Evolutionary conservation across 2,329 filamentous ascomycete species (phyloP).

Genomic region (Apiospora pterosperma): DNA sequence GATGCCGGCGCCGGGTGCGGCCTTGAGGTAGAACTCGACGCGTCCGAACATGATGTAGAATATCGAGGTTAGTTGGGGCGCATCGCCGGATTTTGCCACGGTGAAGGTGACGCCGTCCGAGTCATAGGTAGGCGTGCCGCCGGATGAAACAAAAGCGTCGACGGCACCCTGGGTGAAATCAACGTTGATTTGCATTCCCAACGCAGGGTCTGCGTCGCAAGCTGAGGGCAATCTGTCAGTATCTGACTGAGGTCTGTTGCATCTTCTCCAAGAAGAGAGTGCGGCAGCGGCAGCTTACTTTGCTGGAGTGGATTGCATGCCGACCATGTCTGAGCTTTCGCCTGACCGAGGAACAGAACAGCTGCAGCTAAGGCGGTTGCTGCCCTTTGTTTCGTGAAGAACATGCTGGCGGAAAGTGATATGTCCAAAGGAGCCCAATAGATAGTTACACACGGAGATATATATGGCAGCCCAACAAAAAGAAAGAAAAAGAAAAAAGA

Average conservation of each 20-base stretch:
- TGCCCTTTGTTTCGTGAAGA: conserved; percentile 4
- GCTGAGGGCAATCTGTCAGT: conserved; percentile 32
- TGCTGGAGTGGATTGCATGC: conserved; percentile 1
- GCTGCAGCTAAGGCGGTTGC: not conserved
- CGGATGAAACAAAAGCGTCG: conserved; percentile 69
- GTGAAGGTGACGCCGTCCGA: conserved; percentile 78
- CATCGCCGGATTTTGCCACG: conserved; percentile 72
- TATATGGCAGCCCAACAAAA: not conserved
- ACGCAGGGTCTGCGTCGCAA: conserved; percentile 74
- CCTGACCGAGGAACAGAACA: not conserved
- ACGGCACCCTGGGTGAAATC: conserved; percentile 79
- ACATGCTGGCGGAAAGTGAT: not conserved
- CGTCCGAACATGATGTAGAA: conserved; percentile 99
- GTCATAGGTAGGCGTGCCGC: conserved; percentile 69
- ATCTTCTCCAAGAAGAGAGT: not conserved
- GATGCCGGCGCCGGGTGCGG: conserved; percentile 84
- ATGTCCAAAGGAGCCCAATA: not conserved
- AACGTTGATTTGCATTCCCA: conserved; percentile 77
- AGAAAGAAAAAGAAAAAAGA: too few species aligned
- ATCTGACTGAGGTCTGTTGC: not conserved
- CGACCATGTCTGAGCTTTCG: conserved; percentile 1
- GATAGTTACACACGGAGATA: not conserved
- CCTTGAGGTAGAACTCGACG: conserved; percentile 80
- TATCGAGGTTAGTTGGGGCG: conserved; percentile 80
- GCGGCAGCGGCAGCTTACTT: conserved; percentile 1